These are phyloP conservation scores for Xylariales sp. DNA, from an alignment of 2,329 filamentous ascomycete species.

Conservation along the genomic window DNA sequence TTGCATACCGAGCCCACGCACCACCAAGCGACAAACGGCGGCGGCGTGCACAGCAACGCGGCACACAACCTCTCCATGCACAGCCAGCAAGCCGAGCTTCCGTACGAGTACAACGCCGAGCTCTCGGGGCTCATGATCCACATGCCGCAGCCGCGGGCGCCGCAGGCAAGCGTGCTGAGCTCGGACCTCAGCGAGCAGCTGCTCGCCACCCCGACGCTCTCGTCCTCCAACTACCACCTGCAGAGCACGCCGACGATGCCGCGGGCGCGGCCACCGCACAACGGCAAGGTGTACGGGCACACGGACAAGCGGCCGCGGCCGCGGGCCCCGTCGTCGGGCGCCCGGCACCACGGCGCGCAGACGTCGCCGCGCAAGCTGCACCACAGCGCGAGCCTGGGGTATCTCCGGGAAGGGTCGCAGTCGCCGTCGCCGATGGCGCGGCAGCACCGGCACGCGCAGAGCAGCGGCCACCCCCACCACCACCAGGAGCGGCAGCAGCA, in stretches of 20 bases:
- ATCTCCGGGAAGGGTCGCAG: conserved; percentile 47
- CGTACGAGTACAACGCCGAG: conserved; percentile 54
- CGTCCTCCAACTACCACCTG: conserved; percentile 19
- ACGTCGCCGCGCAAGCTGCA: conserved; percentile 58
- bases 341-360: conserved; percentile 58
- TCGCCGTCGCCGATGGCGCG: conserved; percentile 54
- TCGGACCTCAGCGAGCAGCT: conserved; percentile 44
- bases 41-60: conserved; percentile 41
- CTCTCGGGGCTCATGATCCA: conserved; percentile 64
- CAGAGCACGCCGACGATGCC: conserved; percentile 22
- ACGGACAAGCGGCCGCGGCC: conserved; percentile 60
- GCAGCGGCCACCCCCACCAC: conserved; percentile 9
- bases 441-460: neutral
- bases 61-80: conserved; percentile 56
- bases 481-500: conserved; percentile 40
- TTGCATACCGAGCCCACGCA: conserved; percentile 7
- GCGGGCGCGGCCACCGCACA: conserved; percentile 41
- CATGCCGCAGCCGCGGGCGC: conserved; percentile 61
- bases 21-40: conserved; percentile 2
- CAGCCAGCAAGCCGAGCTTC: conserved; percentile 54
- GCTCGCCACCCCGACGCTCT: neutral
- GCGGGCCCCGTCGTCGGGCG: conserved; percentile 65
- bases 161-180: conserved; percentile 54
- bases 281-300: conserved; percentile 26
- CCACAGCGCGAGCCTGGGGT: conserved; percentile 45